Evolutionary conservation across 129 eudicot genomes (phyloP), one percentile per base, ranked within the genome.

Genomic region (Dittrichia graveolens): DNA sequence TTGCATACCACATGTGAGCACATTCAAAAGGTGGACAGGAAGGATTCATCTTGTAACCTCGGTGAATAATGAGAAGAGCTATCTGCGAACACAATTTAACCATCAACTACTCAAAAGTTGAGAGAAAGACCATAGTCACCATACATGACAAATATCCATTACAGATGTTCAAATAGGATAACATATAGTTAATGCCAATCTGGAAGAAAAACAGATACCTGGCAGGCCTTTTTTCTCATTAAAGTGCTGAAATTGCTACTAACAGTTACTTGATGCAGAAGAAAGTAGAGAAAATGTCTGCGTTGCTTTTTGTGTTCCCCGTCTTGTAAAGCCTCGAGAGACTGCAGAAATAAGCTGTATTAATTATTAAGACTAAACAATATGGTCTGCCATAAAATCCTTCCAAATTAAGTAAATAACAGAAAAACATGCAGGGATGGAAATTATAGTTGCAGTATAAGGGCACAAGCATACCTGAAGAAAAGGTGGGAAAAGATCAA

Each of bases 281-380:
- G 96, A 83, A 94, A 94, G 74, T 84, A 94, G 46, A 94, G 70
- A 53, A 90, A 78, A 81, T 87, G 89, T 50, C 96, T 84, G 75
- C 97, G 81, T 69, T 94, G 97, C 74, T 88, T 86, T 78, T 88
- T 94, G 83, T 87, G 90, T 73, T 94, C 98, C 54, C 96, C 98
- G 65, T 94, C 98, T 83, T 94, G 97, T 75, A 94, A 83, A 76
- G 93, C 97, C 80, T 94, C 98, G 60, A 94, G 97, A 60, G 98
- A 94, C 98, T 94, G 86, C 53, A 76, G 3, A 81, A 14, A 73
- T 9, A 49, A 61, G 49, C 24, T 45, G 42, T 57, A 53, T 16
- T 56, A 35, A 71, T 69, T 56, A 85, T 46, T 16, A 46, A 9
- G 10, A 38, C 47, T 19, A 60, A 40, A 61, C 34, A 67, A 60